Base-by-base conservation (phyloP, 2,329 filamentous ascomycete genomes). In the Moelleriella libera region DNA sequence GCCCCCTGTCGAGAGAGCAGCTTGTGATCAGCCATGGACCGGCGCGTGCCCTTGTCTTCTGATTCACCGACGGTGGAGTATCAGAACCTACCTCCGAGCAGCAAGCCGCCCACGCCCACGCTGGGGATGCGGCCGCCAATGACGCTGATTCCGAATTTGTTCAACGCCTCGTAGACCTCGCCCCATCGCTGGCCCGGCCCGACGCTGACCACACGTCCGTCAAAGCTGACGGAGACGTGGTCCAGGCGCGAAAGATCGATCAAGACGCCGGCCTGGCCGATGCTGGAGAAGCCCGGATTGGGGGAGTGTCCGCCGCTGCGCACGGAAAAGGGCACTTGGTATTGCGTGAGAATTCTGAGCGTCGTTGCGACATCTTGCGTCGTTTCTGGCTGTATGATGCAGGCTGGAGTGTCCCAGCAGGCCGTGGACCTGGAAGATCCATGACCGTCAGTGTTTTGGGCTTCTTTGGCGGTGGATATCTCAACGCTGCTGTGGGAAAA, bases 51-150 rank as follows among this genome's bases (percentile, higher is more conserved):
- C 21, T 21, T 3, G 3, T 21, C 21, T 21, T 21, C 21, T 21
- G 12, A 39, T 39, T 39, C 12, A 12, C 34, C 12, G 34, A 12
- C 34, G 12, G 34, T 39, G 34, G 12, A 39, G 9, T 12, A 48
- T 6, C 30, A 46, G 12, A 78, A 71, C 0, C 76, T 76, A 31
- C 74, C 49, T 34, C 49, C 47, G 9, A 49, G 47, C 44, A 53
- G 4, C 31, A 48, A 30, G 32, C 57, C 59, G 4, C 49, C 54
- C 11, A 60, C 57, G 11, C 57, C 59, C 31, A 60, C 53, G 8
- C 48, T 45, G 1, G 50, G 50, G 11, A 54, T 49, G 10, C 59
- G 53, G 12, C 56, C 56, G 21, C 58, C 57, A 41, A 57, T 47
- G 42, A 54, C 51, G 21, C 51, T 50, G 0, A 52, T 49, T 30